Conservation (phyloP, 2,329 filamentous ascomycete species). For the Coniella lustricola region DNA sequence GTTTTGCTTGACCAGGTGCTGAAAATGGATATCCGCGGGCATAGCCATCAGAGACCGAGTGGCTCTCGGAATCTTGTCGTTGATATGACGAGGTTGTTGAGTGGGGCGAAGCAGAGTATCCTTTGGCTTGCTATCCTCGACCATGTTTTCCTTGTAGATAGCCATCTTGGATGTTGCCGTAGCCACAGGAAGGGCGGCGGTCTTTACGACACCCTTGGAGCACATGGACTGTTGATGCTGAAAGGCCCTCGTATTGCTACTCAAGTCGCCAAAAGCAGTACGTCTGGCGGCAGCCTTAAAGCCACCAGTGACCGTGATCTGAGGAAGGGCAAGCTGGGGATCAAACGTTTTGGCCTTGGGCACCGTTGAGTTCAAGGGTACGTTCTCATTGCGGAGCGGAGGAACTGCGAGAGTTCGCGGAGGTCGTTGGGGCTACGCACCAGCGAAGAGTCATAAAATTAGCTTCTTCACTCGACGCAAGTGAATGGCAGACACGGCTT, state of each 20-base stretch:
- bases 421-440: conserved; percentile 60
- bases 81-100: conserved; percentile 22
- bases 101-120: conserved; percentile 33
- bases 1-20: conserved; percentile 6
- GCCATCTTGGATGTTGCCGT: conserved; percentile 24
- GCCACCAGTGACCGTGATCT: conserved; percentile 41
- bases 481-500: too few species aligned
- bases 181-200: conserved; percentile 20
- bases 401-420: conserved; percentile 38
- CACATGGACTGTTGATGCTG: conserved; percentile 20
- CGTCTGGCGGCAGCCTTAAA: conserved; percentile 65
- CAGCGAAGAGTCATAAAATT: conserved; percentile 14
- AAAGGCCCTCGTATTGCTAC: conserved; percentile 51
- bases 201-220: conserved; percentile 30
- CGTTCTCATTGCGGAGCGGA: conserved; percentile 59
- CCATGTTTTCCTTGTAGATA: conserved; percentile 20
- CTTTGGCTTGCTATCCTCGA: conserved; percentile 22
- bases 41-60: conserved; percentile 1
- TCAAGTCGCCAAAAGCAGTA: conserved; percentile 74
- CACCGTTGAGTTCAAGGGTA: conserved; percentile 18
- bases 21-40: conserved; percentile 1
- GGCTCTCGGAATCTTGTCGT: conserved; percentile 14
- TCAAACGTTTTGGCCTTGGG: conserved; percentile 5
- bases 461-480: too few species aligned
- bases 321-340: conserved; percentile 6